Percentiles rank a stretch among this genome's conserved stretches.
phyloP scores from a whole-genome alignment of 768 basidiomycete genomes.

The Lactarius vividus region DNA sequence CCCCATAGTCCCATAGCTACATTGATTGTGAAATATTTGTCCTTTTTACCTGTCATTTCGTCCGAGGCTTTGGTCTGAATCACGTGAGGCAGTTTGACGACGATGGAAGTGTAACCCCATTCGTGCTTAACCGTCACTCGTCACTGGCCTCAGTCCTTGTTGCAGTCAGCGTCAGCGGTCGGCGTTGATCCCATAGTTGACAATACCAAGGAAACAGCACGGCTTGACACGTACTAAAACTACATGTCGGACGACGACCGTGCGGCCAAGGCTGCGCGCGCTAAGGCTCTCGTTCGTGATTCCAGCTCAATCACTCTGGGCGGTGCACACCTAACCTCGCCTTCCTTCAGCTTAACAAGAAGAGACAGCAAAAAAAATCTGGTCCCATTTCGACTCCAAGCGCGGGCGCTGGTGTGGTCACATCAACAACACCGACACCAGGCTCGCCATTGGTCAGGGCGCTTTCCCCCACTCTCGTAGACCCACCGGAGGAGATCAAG shows the following conservation, averaged over 20 bases:
- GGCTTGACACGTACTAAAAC: neutral
- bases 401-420: slow-evolving; percentile 29
- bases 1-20: slow-evolving; percentile 27
- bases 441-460: slow-evolving; percentile 39
- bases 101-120: neutral
- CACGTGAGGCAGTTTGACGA: slow-evolving; percentile 16
- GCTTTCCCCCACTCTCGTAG: slow-evolving; percentile 33
- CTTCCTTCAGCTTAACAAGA: slow-evolving; percentile 69
- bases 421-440: slow-evolving; percentile 42
- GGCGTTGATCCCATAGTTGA: neutral
- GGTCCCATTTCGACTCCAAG: slow-evolving; percentile 36
- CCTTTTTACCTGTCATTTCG: neutral
- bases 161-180: neutral
- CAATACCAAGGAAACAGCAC: neutral
- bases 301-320: neutral
- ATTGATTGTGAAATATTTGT: slow-evolving; percentile 1
- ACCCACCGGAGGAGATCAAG: slow-evolving; percentile 39
- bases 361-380: slow-evolving; percentile 72
- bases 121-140: neutral
- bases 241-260: slow-evolving; percentile 65
- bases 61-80: slow-evolving; percentile 5
- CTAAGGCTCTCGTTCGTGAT: slow-evolving; percentile 69
- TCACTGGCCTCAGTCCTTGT: neutral
- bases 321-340: slow-evolving; percentile 10
- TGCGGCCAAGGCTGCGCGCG: slow-evolving; percentile 78